phyloP scores from a whole-genome alignment of 2,329 filamentous ascomycete species.

The Fusarium sp. region DNA sequence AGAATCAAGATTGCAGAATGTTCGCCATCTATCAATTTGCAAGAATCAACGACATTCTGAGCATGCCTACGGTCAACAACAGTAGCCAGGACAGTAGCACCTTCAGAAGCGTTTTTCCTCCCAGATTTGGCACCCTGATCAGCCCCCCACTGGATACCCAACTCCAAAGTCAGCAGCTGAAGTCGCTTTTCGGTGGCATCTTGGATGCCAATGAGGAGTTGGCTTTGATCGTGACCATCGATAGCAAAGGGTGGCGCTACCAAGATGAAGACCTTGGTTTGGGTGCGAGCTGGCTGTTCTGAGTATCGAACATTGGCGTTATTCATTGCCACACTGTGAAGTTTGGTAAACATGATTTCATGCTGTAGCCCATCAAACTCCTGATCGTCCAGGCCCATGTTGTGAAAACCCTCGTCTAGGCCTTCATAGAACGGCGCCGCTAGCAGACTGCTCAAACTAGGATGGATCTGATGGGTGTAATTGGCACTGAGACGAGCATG shows the following conservation, averaged over 20 bases:
- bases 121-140: constrained; percentile 42
- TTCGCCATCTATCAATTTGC: constrained; percentile 74
- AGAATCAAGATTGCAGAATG: constrained; percentile 77
- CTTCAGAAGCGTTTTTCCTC: constrained; percentile 35
- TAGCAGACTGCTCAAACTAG: constrained; percentile 69
- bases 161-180: constrained; percentile 72
- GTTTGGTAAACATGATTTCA: constrained; percentile 77
- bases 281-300: constrained; percentile 61
- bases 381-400: constrained; percentile 78
- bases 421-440: constrained; percentile 76
- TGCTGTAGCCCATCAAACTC: constrained; percentile 76
- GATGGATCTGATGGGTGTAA: constrained; percentile 59
- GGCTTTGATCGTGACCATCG: constrained; percentile 63
- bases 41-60: constrained; percentile 77
- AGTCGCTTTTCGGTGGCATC: constrained; percentile 75
- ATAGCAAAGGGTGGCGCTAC: constrained; percentile 66
- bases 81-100: constrained; percentile 45
- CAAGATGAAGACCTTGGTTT: constrained; percentile 75
- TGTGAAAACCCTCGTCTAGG: constrained; percentile 77
- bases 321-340: constrained; percentile 74
- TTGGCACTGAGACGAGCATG: constrained; percentile 54
- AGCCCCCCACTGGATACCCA: constrained; percentile 57
- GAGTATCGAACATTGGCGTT: constrained; percentile 71
- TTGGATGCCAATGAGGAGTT: constrained; percentile 75
- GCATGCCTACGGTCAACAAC: constrained; percentile 66